Percentiles rank a stretch among this genome's conserved stretches.
phyloP scores from a whole-genome alignment of 768 basidiomycete genomes.

The Brasilioporus rufonigricans region DNA sequence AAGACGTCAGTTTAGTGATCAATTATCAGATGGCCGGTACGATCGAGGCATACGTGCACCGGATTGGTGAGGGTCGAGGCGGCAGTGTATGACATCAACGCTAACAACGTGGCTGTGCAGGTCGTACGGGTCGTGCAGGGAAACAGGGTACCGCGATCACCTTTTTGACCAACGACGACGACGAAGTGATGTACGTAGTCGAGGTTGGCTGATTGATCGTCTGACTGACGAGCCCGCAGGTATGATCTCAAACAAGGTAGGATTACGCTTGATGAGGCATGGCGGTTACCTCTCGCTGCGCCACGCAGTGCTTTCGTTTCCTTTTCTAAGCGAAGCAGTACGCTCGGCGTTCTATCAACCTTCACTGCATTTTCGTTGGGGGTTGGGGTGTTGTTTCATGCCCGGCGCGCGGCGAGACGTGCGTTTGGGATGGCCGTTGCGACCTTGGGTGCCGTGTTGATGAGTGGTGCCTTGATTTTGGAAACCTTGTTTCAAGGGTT shows the following conservation, averaged over 20 bases:
- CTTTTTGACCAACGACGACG: conserved; percentile 94
- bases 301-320: not conserved
- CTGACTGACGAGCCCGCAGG: conserved; percentile 41
- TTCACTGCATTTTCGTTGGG: conserved; percentile 1
- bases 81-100: not conserved
- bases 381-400: conserved; percentile 9
- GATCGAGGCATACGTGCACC: conserved; percentile 97
- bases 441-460: conserved; percentile 6
- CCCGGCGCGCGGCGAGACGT: not conserved
- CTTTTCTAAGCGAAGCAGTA: not conserved
- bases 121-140: conserved; percentile 96
- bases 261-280: conserved; percentile 20
- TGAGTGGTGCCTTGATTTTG: no score
- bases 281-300: no score
- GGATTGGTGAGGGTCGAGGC: conserved; percentile 71
- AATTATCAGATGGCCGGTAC: conserved; percentile 97
- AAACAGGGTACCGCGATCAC: conserved; percentile 93
- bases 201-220: not conserved
- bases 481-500: no score
- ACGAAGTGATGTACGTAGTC: conserved; percentile 86
- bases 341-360: not conserved
- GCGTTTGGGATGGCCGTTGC: not conserved
- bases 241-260: conserved; percentile 93
- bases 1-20: conserved; percentile 92
- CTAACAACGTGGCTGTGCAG: conserved; percentile 37